Conservation (phyloP, 768 basidiomycete genomes). For the Pleurotus salmoneostramineus region DNA sequence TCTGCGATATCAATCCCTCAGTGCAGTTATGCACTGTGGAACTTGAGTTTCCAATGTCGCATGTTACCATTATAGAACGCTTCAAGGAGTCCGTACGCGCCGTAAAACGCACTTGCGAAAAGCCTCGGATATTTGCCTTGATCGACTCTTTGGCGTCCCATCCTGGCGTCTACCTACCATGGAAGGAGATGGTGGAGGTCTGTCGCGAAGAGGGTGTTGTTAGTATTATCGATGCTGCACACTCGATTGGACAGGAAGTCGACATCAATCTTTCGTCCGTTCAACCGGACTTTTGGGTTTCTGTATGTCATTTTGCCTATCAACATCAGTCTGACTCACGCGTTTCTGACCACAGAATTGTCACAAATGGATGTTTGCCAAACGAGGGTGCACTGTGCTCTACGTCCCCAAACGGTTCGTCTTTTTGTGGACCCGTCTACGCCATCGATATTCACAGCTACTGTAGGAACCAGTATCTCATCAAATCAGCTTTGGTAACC, state of each 20-base stretch:
- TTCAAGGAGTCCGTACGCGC: conserved; percentile 35
- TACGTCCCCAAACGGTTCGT: conserved; percentile 25
- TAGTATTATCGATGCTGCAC: conserved; percentile 73
- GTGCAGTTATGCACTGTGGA: conserved; percentile 27
- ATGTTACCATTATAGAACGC: conserved; percentile 45
- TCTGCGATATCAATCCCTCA: conserved; percentile 45
- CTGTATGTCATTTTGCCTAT: conserved; percentile 35
- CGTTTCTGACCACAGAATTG: conserved; percentile 44
- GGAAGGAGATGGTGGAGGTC: conserved; percentile 65
- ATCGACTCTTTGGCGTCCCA: conserved; percentile 59
- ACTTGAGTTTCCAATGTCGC: conserved; percentile 2
- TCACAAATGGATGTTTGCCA: conserved; percentile 69
- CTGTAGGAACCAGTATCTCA: conserved; percentile 60
- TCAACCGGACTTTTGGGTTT: conserved; percentile 72
- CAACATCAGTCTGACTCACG: not conserved
- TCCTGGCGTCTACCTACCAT: conserved; percentile 64
- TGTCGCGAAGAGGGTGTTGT: conserved; percentile 60
- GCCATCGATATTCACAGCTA: not conserved
- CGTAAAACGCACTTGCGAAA: not conserved
- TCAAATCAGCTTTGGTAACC: conserved; percentile 58
- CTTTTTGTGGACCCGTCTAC: not conserved
- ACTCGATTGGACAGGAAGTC: conserved; percentile 70
- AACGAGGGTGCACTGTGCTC: conserved; percentile 56
- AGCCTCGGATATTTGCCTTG: conserved; percentile 42
- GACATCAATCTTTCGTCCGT: conserved; percentile 51